Percentiles rank a stretch among this genome's conserved stretches.
Conservation (phyloP, 805 yeast genomes). For the Myxozyma kluyveri region DNA sequence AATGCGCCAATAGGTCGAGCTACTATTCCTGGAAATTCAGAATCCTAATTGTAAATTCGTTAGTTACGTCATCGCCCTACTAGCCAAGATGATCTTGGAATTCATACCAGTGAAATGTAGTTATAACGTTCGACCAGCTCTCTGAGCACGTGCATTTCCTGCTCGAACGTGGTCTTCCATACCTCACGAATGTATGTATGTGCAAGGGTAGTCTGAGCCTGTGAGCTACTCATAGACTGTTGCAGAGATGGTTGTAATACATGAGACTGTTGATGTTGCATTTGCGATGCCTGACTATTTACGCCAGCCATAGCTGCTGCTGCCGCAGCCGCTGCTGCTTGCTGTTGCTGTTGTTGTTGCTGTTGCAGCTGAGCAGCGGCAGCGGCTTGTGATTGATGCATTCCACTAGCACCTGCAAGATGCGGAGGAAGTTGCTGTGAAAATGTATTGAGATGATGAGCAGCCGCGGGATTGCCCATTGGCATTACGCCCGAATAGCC, state of each 20-base stretch:
- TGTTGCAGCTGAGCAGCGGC: constrained; percentile 5
- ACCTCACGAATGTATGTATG: constrained; percentile 37
- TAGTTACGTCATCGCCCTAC: constrained; percentile 55
- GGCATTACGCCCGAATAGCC: constrained; percentile 8
- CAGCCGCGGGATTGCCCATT: constrained; percentile 8
- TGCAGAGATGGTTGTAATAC: constrained; percentile 26
- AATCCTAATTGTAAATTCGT: constrained; percentile 58
- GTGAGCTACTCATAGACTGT: constrained; percentile 24
- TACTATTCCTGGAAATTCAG: constrained; percentile 93
- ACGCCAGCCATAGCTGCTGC: constrained; percentile 7
- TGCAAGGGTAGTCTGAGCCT: constrained; percentile 14
- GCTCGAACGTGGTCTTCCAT: constrained; percentile 44
- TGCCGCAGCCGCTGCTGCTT: constrained; percentile 15
- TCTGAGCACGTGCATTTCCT: constrained; percentile 42
- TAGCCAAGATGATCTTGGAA: constrained; percentile 49
- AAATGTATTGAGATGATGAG: constrained; percentile 9
- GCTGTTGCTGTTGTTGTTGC: constrained; percentile 22
- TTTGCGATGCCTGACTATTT: constrained; percentile 23
- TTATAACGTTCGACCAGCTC: constrained; percentile 41
- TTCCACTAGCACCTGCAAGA: constrained; percentile 1
- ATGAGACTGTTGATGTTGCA: constrained; percentile 24
- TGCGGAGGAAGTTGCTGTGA: constrained; percentile 15
- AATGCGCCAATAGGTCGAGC: constrained; percentile 95
- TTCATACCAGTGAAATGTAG: constrained; percentile 36
- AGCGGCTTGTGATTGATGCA: constrained; percentile 2